phyloP scores from a whole-genome alignment of 2,329 filamentous ascomycete genomes.

The Daldinia sp. region DNA sequence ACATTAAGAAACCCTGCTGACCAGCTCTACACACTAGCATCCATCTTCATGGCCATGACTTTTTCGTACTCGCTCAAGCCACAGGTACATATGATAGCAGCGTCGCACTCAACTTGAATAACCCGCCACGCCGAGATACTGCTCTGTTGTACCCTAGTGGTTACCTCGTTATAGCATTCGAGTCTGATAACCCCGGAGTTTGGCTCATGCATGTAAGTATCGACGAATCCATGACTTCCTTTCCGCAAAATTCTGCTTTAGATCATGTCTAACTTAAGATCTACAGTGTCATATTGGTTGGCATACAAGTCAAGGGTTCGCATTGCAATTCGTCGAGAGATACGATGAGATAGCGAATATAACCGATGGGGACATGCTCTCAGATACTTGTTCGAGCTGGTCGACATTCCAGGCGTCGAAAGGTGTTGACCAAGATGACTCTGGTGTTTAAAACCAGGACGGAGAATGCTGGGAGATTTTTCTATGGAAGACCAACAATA shows the following conservation, averaged over 20 bases:
- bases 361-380: slow-evolving; percentile 43
- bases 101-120: slow-evolving; percentile 54
- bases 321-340: slow-evolving; percentile 62
- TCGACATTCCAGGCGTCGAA: slow-evolving; percentile 42
- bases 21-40: slow-evolving; percentile 51
- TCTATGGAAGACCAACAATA: not conserved
- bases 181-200: slow-evolving; percentile 65
- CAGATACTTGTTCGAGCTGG: slow-evolving; percentile 48
- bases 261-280: slow-evolving; percentile 17
- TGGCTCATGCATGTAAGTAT: slow-evolving; percentile 55
- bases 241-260: too few species aligned
- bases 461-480: not conserved
- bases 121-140: slow-evolving; percentile 63
- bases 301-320: slow-evolving; percentile 63
- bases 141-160: slow-evolving; percentile 59
- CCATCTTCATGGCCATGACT: slow-evolving; percentile 61
- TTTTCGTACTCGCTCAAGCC: slow-evolving; percentile 53
- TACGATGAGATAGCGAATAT: slow-evolving; percentile 46
- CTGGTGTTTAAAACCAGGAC: slow-evolving; percentile 47
- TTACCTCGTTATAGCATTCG: slow-evolving; percentile 62
- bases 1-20: not conserved
- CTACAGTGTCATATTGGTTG: slow-evolving; percentile 59
- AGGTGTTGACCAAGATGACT: slow-evolving; percentile 46
- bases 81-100: slow-evolving; percentile 49
- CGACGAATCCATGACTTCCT: not conserved